Evolutionary conservation across 163 green algal species (phyloP).

Genomic region (Scenedesmus sp.): DNA sequence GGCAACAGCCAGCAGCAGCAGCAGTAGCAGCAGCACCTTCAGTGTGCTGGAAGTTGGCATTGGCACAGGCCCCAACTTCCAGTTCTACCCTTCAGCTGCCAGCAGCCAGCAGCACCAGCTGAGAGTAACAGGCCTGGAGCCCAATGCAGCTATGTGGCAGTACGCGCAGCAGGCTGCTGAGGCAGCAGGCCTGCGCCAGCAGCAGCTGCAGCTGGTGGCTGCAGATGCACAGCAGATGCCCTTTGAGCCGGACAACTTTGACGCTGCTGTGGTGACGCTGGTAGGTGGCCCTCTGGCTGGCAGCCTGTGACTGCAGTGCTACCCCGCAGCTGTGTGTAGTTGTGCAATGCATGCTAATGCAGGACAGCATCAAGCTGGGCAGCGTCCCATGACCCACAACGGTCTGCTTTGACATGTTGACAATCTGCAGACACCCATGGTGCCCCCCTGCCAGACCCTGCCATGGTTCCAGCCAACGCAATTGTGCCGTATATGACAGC

Average conservation of each 20-base stretch:
- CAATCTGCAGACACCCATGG: too few relatives aligned
- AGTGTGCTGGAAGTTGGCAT: slow-evolving; percentile 59
- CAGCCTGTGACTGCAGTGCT: background rate
- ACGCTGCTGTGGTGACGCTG: slow-evolving; percentile 63
- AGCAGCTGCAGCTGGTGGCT: slow-evolving; percentile 55
- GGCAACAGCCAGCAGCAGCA: slow-evolving; percentile 27
- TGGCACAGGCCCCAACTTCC: slow-evolving; percentile 56
- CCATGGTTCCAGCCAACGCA: too few relatives aligned
- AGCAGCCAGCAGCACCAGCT: background rate
- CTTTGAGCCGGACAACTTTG: slow-evolving; percentile 55
- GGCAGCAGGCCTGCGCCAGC: slow-evolving; percentile 33
- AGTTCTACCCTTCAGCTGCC: slow-evolving; percentile 27
- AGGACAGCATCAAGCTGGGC: too few relatives aligned
- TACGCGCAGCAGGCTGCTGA: slow-evolving; percentile 48
- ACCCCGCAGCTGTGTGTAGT: background rate
- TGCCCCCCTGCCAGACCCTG: too few relatives aligned
- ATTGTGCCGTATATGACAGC: too few relatives aligned
- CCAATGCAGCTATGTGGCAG: slow-evolving; percentile 59
- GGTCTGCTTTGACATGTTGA: too few relatives aligned
- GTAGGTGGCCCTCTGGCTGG: slow-evolving; percentile 44
- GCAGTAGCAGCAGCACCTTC: background rate
- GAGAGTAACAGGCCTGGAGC: slow-evolving; percentile 56
- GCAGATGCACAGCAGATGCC: slow-evolving; percentile 54
- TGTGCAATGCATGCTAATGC: background rate
- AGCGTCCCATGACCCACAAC: too few relatives aligned